Evolutionary conservation across 2,329 filamentous ascomycete genomes (phyloP), one percentile per base, ranked within the genome.

Genomic region (Penicillium concentricum): DNA sequence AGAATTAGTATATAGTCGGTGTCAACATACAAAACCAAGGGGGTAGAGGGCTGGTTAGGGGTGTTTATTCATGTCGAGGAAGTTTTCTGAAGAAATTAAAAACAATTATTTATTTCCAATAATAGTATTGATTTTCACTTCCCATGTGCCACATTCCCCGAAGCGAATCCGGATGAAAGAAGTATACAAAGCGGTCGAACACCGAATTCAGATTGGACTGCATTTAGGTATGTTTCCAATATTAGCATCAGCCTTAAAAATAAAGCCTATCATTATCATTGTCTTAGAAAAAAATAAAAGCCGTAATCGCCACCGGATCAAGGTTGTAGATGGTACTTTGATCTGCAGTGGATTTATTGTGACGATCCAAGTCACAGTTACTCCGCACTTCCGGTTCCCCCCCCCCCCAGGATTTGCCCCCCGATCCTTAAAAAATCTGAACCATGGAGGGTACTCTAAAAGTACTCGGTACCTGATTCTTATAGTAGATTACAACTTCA

Each of bases 351-450:
- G 20, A 12, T 38, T 28, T 28, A n/a, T 7, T 16, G 16, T 37
- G 44, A 22, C 34, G 20, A 53, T 45, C 46, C n/a, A 57, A 26
- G 64, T 66, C 44, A 64, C 44, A 37, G 30, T 54, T 62, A 66
- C 62, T 65, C 51, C 58, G 49, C 55, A 60, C 18, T 49, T 42
- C 44, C 51, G 34, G 41, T 49, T 45, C 35, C 5, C 32, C 38
- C 35, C 5, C 32, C 38, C 59, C 62, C 61, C 58, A 60, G 54
- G 47, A 55, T 60, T 64, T 57, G 62, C 62, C 60, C 60, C 59
- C 59, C 55, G 32, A 6, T 32, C 41, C 42, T 43, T 51, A 43
- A 57, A 57, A 59, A 47, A 38, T 51, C 37, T 48, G 39, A 53
- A 46, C 38, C 34, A 15, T 58, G 44, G 49, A 50, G 46, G 24